Percentiles rank a stretch among this genome's conserved stretches.
phyloP scores from a whole-genome alignment of 2,329 filamentous ascomycete species.

The Penicillium nordicum region DNA sequence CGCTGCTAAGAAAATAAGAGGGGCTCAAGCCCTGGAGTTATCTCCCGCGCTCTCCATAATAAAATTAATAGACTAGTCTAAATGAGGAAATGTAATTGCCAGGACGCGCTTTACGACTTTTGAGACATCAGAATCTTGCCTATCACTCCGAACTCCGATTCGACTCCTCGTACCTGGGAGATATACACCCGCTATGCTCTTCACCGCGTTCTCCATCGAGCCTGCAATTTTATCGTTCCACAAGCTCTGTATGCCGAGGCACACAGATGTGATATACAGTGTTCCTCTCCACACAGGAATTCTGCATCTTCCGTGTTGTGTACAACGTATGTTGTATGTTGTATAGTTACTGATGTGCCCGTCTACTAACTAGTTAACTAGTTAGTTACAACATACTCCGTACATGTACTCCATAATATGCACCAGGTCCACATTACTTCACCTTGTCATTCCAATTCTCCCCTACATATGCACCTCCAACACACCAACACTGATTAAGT shows the following conservation, averaged over 20 bases:
- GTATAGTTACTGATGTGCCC: too few species aligned
- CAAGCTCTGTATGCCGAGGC: background rate
- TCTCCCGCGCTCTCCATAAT: background rate
- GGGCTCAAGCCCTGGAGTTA: constrained; percentile 1
- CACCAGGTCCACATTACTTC: background rate
- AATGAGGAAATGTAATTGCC: background rate
- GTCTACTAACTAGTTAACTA: too few species aligned
- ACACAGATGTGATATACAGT: constrained; percentile 9
- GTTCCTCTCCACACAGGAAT: background rate
- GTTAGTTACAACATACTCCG: too few species aligned
- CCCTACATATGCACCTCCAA: background rate
- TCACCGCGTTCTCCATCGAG: constrained; percentile 3
- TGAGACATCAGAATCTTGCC: constrained; percentile 1
- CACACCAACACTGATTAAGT: background rate
- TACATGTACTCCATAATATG: background rate
- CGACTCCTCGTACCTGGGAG: background rate
- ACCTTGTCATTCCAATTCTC: background rate
- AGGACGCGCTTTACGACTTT: background rate
- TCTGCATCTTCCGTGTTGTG: background rate
- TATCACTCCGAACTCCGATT: constrained; percentile 1
- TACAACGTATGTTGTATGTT: background rate
- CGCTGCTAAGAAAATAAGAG: background rate
- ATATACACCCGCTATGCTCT: background rate
- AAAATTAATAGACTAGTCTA: background rate
- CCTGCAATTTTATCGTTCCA: background rate